Base-by-base conservation (phyloP, 306 rosid genomes). In the Echinosophora koreensis region DNA sequence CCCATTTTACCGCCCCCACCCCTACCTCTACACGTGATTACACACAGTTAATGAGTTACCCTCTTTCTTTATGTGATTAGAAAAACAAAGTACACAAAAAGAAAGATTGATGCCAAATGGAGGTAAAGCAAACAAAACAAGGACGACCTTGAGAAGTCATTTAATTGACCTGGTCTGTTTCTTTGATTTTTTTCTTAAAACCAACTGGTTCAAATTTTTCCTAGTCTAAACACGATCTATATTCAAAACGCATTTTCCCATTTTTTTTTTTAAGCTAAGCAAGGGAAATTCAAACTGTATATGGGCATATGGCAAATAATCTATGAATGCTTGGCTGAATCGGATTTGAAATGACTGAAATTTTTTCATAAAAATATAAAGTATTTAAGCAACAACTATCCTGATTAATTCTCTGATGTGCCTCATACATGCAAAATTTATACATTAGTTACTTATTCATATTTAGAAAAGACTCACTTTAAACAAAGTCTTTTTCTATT, bases 71-170 rank as follows among this genome's bases (percentile, higher is more conserved):
- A 8, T 49, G n/a, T 14, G 65, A 11, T 15, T 41, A 51, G 57
- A 18, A 39, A 57, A 41, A 63, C 13, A 64, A 54, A 37, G 47
- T 13, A 35, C 8, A 27, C 5, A 13, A 34, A 79, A 8, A 50
- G 7, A 13, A 34, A 54, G 51, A 39, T 39, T 12, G 12, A 34
- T 8, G 49, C 56, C 78, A 62, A 69, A 42, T 69, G 74, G 71
- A 66, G 42, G 77, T 14, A 15, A 8, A 4, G 57, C 35, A 74
- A 67, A 66, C 10, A 59, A 67, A 52, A 69, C 57, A 61, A 13
- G 55, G 42, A 7, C 6, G 27, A 81, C 77, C 76, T 37, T 58
- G 80, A 50, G 69, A 75, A 52, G 73, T 61, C 68, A 47, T 74
- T 27, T 58, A 14, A 67, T 58, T 3, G 41, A 67, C 76, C 58